Evolutionary conservation across 306 rosid genomes (phyloP), one percentile per base, ranked within the genome.

Genomic region (Urtica urens): DNA sequence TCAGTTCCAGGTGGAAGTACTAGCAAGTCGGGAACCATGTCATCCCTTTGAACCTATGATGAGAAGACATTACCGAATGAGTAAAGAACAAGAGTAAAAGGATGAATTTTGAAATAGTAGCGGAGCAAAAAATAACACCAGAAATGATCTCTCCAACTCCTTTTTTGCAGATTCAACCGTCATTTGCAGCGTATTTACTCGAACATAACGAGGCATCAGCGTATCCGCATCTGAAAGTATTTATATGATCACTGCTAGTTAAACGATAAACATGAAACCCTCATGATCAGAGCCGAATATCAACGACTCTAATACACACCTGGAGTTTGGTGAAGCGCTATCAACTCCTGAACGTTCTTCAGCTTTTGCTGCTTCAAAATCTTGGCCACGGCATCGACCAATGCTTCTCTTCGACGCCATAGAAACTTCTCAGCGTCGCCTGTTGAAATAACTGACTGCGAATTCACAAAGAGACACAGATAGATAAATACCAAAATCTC

Each of bases 341-440:
- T 30, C 74, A 85, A 79, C 50, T 90, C 73, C 30, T 81, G 70
- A 51, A 79, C 69, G 0, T 53, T 66, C 62, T 60, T 75, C 63
- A 73, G 79, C 55, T 82, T 73, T 54, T 47, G 77, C 76, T 29
- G 75, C 40, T 41, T 65, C 64, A 85, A 50, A 61, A 79, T 45
- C 60, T 55, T 70, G 15, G 78, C 71, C 11, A 85, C 66, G 59
- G 73, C 59, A 20, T 72, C 60, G 43, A 60, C 76, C 28, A 90
- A 60, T 14, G 70, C 81, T 6, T 69, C 77, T 64, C 67, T 73
- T 50, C 58, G 77, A 38, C 73, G 69, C 59, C 66, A 57, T 19
- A 90, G 79, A 45, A 64, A 82, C 80, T 71, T 77, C 76, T 90
- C 99, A 0, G 82, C 87, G 63, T 85, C 92, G 7, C 96, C 96